Evolutionary conservation across 345 rosid genomes (phyloP), one percentile per base, ranked within the genome.

Genomic region (Citrus mangshanensis): DNA sequence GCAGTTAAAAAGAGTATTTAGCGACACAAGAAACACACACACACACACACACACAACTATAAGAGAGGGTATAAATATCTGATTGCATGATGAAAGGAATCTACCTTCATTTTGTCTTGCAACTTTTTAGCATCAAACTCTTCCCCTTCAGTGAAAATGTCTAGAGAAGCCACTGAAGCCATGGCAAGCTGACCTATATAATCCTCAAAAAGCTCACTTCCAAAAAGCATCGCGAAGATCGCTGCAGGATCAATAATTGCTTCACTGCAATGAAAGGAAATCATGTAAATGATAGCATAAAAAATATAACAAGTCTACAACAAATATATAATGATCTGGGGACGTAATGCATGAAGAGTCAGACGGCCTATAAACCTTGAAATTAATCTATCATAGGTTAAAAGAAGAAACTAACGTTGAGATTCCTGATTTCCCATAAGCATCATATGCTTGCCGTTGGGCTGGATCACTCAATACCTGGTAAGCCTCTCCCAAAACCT

Each of bases 141-240:
- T 80, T 94, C 97, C 66, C 94, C 98, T 81, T 94, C 98, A 7
- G 87, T 86, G 81, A 91, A 91, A 79, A 89, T 85, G 85, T 96
- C 98, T 54, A 89, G 82, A n/a, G 99, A 96, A 85, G 99, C 97
- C 97, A 96, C 93, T 40, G 97, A 96, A 63, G 99, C 98, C 98
- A 96, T 94, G 60, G 98, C 98, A 85, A 96, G 97, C 87, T 96
- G 92, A 79, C 99, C 99, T 75, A 96, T 91, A 62, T 94, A 96
- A 42, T 87, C 95, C 86, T 91, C 99, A 56, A 96, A 96, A 84
- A 96, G 98, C 82, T 96, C 99, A 63, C 99, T 96, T 74, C 99
- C 99, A 79, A 96, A 96, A 69, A 94, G 98, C 99, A 94, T 92
- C 1, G 99, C 99, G 80, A 94, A 96, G 67, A 96, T 90, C 35